Conservation (phyloP, 768 basidiomycete genomes). For the Cyclocybe aegerita region DNA sequence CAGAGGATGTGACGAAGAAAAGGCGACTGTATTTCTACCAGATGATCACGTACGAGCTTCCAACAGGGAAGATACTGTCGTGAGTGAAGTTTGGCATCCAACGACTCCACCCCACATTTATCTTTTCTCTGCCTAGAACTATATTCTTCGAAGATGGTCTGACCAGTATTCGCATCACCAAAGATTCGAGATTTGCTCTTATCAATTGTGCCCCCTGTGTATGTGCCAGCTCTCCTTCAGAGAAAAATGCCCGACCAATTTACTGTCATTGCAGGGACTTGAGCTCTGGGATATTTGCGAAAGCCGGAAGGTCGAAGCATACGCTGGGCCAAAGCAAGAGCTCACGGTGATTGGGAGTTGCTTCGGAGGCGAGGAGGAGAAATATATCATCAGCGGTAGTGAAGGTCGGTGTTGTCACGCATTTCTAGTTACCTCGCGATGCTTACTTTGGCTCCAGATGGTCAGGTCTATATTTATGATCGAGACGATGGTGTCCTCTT, state of each 20-base stretch:
- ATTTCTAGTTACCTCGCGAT: no score
- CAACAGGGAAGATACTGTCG: no score
- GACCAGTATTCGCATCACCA: neutral
- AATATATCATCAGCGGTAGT: neutral
- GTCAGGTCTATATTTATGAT: neutral
- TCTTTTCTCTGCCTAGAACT: no score
- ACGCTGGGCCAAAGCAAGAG: neutral
- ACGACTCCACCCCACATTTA: no score
- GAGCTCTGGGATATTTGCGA: neutral
- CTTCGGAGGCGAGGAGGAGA: neutral
- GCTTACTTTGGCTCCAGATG: neutral
- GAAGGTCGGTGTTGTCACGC: neutral
- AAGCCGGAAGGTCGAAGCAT: neutral
- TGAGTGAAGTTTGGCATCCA: no score
- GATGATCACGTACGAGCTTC: no score
- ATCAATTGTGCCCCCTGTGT: neutral
- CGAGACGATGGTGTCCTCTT: neutral
- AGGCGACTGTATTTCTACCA: no score
- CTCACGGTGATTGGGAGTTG: neutral
- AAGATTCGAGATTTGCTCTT: neutral
- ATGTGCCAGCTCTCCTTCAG: no score
- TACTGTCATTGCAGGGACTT: neutral
- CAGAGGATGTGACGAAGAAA: no score
- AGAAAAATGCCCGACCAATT: neutral
- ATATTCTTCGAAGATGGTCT: neutral